These are phyloP conservation scores for Nakazawaea populi DNA, from an alignment of 805 yeast genomes.

Conservation along the genomic window DNA sequence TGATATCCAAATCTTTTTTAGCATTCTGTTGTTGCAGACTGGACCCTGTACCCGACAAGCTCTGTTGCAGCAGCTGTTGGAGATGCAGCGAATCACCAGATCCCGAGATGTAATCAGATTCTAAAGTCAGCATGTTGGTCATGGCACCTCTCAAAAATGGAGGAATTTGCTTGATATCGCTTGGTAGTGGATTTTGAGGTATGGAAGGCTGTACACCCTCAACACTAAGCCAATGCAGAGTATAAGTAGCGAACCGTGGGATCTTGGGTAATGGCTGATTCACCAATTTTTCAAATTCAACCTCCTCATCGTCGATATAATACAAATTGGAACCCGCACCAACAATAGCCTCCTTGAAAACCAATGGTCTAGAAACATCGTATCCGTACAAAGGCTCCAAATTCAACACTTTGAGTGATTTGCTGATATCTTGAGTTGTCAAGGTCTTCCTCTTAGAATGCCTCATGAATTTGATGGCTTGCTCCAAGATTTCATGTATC, in stretches of 20 bases:
- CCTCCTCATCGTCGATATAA: constrained; percentile 86
- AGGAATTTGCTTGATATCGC: constrained; percentile 73
- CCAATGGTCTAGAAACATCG: constrained; percentile 61
- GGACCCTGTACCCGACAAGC: not conserved
- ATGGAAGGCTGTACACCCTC: constrained; percentile 98
- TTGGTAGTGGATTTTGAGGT: constrained; percentile 87
- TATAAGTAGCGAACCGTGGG: constrained; percentile 86
- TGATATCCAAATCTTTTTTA: constrained; percentile 55
- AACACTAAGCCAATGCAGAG: constrained; percentile 96
- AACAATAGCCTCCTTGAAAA: constrained; percentile 81
- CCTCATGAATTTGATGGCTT: constrained; percentile 93
- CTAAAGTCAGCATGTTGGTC: constrained; percentile 50
- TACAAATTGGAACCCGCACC: constrained; percentile 92
- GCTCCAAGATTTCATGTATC: constrained; percentile 90
- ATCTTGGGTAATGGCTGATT: constrained; percentile 94
- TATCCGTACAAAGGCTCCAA: constrained; percentile 94
- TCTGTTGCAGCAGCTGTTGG: constrained; percentile 10
- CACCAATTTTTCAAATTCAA: constrained; percentile 88
- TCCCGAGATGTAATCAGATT: constrained; percentile 33
- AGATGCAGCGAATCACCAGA: constrained; percentile 18
- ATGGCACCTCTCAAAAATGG: constrained; percentile 82
- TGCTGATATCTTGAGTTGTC: constrained; percentile 73
- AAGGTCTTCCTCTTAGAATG: constrained; percentile 83
- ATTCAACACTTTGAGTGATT: constrained; percentile 79
- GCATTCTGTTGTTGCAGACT: not conserved